Conservation (phyloP, 2,329 filamentous ascomycete species). For the Pseudogymnoascus sp. region DNA sequence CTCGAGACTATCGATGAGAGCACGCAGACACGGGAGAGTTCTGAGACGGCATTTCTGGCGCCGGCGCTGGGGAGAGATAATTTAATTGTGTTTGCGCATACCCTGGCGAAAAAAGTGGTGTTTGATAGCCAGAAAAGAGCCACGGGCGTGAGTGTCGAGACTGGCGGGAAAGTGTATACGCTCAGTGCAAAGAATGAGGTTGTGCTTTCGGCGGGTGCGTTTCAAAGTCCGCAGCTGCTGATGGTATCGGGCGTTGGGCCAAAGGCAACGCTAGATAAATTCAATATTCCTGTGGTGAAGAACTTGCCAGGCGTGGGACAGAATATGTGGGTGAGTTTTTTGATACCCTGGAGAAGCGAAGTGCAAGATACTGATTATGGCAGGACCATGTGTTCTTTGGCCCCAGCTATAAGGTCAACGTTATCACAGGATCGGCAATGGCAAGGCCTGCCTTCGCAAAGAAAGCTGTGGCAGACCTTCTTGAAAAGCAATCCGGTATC, state of each 20-base stretch:
- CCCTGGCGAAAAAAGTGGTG: constrained; percentile 14
- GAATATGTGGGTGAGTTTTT: constrained; percentile 53
- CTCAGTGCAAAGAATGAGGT: constrained; percentile 3
- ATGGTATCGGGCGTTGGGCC: constrained; percentile 2
- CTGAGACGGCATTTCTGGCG: constrained; percentile 12
- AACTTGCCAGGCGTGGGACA: constrained; percentile 56
- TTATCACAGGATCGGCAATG: neutral
- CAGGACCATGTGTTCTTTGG: constrained; percentile 3
- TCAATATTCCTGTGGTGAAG: constrained; percentile 32
- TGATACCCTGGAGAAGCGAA: too few relatives aligned
- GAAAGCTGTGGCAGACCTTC: constrained; percentile 9
- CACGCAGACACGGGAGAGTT: constrained; percentile 15
- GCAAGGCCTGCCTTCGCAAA: neutral
- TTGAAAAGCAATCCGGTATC: neutral
- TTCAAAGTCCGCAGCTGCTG: neutral
- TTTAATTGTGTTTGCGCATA: constrained; percentile 15
- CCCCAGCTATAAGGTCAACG: neutral
- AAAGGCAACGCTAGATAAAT: neutral
- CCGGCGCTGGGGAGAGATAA: constrained; percentile 9
- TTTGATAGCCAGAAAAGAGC: constrained; percentile 16
- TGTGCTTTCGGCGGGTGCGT: neutral
- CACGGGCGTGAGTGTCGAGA: constrained; percentile 13
- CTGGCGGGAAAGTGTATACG: constrained; percentile 12
- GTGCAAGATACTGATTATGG: neutral
- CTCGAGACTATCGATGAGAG: constrained; percentile 14